These are phyloP conservation scores for Lipomyces lipofer DNA, from an alignment of 805 yeast species.

Conservation along the genomic window DNA sequence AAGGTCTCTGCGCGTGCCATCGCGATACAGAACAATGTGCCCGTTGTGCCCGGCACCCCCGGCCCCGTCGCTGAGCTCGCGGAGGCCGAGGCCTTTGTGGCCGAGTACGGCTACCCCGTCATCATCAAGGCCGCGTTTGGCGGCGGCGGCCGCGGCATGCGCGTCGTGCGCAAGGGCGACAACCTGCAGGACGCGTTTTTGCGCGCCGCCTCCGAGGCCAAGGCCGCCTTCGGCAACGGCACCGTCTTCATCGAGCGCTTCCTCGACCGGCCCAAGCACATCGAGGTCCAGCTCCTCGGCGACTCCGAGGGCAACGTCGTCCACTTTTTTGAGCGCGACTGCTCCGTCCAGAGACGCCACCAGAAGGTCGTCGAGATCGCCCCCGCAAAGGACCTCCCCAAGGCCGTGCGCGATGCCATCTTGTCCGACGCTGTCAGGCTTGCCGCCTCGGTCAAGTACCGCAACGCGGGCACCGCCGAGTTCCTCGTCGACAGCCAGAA, in stretches of 20 bases:
- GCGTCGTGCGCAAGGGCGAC: conserved; percentile 97
- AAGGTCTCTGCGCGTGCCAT: conserved; percentile 90
- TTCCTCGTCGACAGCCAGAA: conserved; percentile 89
- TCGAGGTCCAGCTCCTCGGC: conserved; percentile 94
- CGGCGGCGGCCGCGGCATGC: conserved; percentile 99
- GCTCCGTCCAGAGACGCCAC: conserved; percentile 99
- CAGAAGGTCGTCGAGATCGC: conserved; percentile 99
- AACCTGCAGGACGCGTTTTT: conserved; percentile 85
- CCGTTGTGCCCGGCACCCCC: conserved; percentile 96
- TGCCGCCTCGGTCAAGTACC: conserved; percentile 83
- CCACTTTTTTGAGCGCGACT: conserved; percentile 95
- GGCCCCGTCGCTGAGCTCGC: conserved; percentile 85
- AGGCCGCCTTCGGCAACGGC: conserved; percentile 96
- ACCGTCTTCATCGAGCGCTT: conserved; percentile 97
- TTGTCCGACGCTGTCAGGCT: conserved; percentile 91
- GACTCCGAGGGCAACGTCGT: conserved; percentile 93
- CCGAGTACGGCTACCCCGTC: conserved; percentile 87
- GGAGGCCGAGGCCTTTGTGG: conserved; percentile 79
- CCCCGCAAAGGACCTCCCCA: conserved; percentile 89
- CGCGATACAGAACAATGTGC: conserved; percentile 80
- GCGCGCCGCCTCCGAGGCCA: conserved; percentile 93
- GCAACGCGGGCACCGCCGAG: conserved; percentile 98
- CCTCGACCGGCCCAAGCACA: conserved; percentile 93
- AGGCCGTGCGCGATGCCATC: conserved; percentile 83
- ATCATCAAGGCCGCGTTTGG: conserved; percentile 98